Percentiles rank a stretch among this genome's conserved stretches.
Evolutionary conservation across 2,329 filamentous ascomycete species (phyloP).

Genomic region (Exophiala bonariae): DNA sequence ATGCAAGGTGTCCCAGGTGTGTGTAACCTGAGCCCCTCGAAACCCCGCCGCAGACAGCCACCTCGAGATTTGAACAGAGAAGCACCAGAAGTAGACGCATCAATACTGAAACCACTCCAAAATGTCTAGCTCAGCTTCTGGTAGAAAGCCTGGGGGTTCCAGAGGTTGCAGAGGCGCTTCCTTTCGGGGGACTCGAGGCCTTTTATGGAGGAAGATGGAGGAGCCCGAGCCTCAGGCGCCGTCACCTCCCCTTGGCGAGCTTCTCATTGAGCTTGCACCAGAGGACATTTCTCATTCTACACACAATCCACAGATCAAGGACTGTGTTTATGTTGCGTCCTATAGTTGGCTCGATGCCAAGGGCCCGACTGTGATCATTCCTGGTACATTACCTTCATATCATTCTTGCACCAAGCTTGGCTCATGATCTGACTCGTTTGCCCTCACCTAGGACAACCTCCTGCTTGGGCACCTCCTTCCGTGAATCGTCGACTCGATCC

Average conservation of each 20-base stretch:
- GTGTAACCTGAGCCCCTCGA: neutral
- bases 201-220: neutral
- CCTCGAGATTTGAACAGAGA: neutral
- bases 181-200: neutral
- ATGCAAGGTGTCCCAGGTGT: no score
- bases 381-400: constrained; percentile 37
- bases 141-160: neutral
- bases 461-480: constrained; percentile 50
- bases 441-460: constrained; percentile 46
- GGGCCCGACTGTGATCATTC: constrained; percentile 44
- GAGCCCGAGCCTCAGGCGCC: neutral
- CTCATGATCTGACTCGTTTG: constrained; percentile 5
- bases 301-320: constrained; percentile 34
- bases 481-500: constrained; percentile 36
- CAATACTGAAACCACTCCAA: neutral
- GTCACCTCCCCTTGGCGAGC: neutral
- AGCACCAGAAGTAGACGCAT: neutral
- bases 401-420: constrained; percentile 6
- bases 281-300: constrained; percentile 2
- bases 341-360: constrained; percentile 52
- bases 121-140: neutral
- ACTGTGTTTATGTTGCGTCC: constrained; percentile 48
- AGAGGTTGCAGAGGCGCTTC: neutral
- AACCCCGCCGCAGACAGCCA: neutral
- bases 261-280: constrained; percentile 2